phyloP scores from a whole-genome alignment of 768 basidiomycete species.

The Trametes cubensis region DNA sequence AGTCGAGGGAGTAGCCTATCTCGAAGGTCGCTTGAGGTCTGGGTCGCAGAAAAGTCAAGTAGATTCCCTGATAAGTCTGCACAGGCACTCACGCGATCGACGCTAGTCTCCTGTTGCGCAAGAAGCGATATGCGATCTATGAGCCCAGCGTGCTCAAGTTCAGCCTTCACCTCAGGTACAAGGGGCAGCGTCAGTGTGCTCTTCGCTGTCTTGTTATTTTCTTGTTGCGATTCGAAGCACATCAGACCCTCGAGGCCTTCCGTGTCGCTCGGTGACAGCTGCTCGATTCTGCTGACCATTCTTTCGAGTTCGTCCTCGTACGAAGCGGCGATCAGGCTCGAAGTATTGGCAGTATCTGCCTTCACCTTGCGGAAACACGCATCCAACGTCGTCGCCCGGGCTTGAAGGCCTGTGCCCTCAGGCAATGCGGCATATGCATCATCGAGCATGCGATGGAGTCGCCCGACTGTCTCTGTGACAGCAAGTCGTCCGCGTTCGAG shows the following conservation, averaged over 20 bases:
- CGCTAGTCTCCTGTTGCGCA: constrained; percentile 25
- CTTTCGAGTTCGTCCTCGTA: constrained; percentile 17
- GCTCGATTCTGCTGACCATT: neutral
- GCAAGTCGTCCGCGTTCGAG: constrained; percentile 5
- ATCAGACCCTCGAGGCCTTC: neutral
- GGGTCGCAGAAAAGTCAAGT: too few species aligned
- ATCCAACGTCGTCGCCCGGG: constrained; percentile 1
- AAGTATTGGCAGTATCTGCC: neutral
- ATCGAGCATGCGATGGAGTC: constrained; percentile 11
- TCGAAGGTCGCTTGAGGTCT: constrained; percentile 1
- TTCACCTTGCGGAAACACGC: neutral
- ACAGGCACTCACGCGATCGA: constrained; percentile 32
- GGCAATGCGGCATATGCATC: constrained; percentile 11
- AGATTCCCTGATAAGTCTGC: neutral
- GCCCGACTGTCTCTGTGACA: constrained; percentile 12
- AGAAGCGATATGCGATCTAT: constrained; percentile 37
- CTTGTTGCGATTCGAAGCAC: neutral
- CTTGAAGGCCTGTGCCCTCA: constrained; percentile 2
- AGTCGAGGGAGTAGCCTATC: constrained; percentile 27
- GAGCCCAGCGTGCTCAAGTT: constrained; percentile 38
- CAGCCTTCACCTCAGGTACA: constrained; percentile 29
- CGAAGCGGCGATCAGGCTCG: neutral
- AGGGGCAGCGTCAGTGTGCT: neutral
- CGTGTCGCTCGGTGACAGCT: neutral
- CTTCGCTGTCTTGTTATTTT: neutral